These are phyloP conservation scores for Trametes sanguinea DNA, from an alignment of 768 basidiomycete genomes.

Conservation along the genomic window DNA sequence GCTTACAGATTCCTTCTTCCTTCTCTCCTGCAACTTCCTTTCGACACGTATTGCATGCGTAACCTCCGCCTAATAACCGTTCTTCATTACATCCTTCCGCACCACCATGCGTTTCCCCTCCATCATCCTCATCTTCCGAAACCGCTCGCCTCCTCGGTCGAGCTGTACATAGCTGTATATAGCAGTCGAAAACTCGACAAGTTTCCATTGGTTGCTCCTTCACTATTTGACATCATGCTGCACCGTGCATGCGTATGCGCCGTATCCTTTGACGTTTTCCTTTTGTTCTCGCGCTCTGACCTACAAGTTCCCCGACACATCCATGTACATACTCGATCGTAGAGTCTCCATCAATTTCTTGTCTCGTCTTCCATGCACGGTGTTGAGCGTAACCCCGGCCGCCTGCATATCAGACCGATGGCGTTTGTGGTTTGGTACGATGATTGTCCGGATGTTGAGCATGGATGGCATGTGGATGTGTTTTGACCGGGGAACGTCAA, in stretches of 20 bases:
- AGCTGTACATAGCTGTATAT: conserved; percentile 7
- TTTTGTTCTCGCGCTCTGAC: too few relatives aligned
- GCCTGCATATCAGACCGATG: too few relatives aligned
- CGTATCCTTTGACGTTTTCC: too few relatives aligned
- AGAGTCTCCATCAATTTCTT: not conserved
- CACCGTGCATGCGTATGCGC: too few relatives aligned
- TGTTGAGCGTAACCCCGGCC: not conserved
- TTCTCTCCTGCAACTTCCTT: not conserved
- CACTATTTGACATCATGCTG: too few relatives aligned
- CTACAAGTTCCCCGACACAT: too few relatives aligned
- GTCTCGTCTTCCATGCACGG: not conserved
- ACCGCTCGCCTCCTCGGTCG: not conserved
- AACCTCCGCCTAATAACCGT: conserved; percentile 11
- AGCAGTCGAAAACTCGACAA: not conserved
- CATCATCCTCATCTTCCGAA: not conserved
- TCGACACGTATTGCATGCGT: conserved; percentile 10
- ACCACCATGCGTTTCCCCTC: not conserved
- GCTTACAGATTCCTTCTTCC: not conserved
- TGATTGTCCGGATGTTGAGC: not conserved
- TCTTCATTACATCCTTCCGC: not conserved
- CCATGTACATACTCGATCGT: not conserved
- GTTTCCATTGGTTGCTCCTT: too few relatives aligned
- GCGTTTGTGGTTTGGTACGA: too few relatives aligned
- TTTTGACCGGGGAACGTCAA: not conserved
- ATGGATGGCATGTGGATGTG: not conserved